A percentile compares a stretch with the other conserved stretches of the same genome.
Conservation (phyloP, 2,329 filamentous ascomycete species). For the Colletotrichum truncatum region DNA sequence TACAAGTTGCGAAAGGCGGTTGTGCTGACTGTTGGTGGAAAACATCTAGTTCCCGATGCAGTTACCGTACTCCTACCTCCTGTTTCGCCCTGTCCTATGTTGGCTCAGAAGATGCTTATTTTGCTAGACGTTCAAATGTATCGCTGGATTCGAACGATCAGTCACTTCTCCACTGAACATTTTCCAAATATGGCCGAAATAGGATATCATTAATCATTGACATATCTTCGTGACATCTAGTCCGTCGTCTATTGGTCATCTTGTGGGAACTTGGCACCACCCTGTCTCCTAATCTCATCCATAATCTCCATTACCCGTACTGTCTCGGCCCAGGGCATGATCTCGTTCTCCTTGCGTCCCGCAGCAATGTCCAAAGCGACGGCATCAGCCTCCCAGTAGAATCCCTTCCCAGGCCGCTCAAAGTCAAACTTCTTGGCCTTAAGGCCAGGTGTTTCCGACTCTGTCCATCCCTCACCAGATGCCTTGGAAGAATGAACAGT, state of each 20-base stretch:
- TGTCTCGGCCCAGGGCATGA: slow-evolving; percentile 57
- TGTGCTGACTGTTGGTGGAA: too few species aligned
- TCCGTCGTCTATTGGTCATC: slow-evolving; percentile 16
- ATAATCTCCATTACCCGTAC: slow-evolving; percentile 54
- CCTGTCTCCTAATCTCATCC: slow-evolving; percentile 53
- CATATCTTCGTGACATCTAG: background rate
- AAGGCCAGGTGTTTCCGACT: background rate
- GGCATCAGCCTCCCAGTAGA: slow-evolving; percentile 55
- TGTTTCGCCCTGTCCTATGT: too few species aligned
- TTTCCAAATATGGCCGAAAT: too few species aligned
- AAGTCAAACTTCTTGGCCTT: slow-evolving; percentile 45
- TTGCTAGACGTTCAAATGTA: too few species aligned
- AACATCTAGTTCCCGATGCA: too few species aligned
- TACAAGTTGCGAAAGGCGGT: too few species aligned
- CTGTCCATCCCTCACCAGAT: slow-evolving; percentile 34
- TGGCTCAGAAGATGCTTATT: too few species aligned
- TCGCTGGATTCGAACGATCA: too few species aligned
- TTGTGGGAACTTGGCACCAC: slow-evolving; percentile 39
- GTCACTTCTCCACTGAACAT: too few species aligned
- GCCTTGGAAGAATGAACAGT: slow-evolving; percentile 38
- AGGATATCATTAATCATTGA: background rate
- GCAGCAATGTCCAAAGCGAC: slow-evolving; percentile 49
- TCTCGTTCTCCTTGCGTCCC: slow-evolving; percentile 45
- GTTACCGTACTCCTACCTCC: too few species aligned
- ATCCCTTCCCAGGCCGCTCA: slow-evolving; percentile 45